These are phyloP conservation scores for Rhinocladiella mackenziei DNA, from an alignment of 2,329 filamentous ascomycete genomes.

Conservation along the genomic window DNA sequence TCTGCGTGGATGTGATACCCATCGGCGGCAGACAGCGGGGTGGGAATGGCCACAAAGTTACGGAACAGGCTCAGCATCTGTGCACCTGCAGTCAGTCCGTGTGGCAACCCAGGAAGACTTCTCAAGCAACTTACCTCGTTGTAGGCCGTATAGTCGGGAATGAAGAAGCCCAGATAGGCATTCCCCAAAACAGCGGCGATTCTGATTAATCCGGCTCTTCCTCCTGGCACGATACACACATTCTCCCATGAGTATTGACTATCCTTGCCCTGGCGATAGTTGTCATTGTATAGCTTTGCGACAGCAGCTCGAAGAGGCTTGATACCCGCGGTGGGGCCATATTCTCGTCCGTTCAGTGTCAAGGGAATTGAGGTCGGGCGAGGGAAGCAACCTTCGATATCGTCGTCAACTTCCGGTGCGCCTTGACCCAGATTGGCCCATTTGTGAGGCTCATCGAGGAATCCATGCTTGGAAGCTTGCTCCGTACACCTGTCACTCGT, in stretches of 20 bases:
- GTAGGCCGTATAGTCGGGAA: constrained; percentile 93
- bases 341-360: constrained; percentile 74
- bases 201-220: constrained; percentile 84
- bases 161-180: constrained; percentile 88
- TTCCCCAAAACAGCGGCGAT: constrained; percentile 93
- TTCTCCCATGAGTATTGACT: constrained; percentile 97
- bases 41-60: constrained; percentile 85
- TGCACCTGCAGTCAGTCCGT: not conserved
- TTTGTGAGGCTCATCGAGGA: constrained; percentile 69
- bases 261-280: constrained; percentile 80
- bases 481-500: constrained; percentile 37
- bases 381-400: constrained; percentile 83
- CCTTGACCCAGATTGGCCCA: constrained; percentile 97
- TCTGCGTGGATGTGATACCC: constrained; percentile 90
- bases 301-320: constrained; percentile 84
- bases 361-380: constrained; percentile 76
- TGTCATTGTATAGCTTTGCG: constrained; percentile 86
- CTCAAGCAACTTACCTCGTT: constrained; percentile 55
- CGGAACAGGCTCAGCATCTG: constrained; percentile 87
- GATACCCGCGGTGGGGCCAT: constrained; percentile 91
- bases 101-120: not conserved
- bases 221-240: constrained; percentile 83
- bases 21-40: constrained; percentile 77
- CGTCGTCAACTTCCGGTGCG: constrained; percentile 88
- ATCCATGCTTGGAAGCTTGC: constrained; percentile 83